These are phyloP conservation scores for Pestalotiopsis sp. DNA, from an alignment of 2,329 filamentous ascomycete species.

Conservation along the genomic window DNA sequence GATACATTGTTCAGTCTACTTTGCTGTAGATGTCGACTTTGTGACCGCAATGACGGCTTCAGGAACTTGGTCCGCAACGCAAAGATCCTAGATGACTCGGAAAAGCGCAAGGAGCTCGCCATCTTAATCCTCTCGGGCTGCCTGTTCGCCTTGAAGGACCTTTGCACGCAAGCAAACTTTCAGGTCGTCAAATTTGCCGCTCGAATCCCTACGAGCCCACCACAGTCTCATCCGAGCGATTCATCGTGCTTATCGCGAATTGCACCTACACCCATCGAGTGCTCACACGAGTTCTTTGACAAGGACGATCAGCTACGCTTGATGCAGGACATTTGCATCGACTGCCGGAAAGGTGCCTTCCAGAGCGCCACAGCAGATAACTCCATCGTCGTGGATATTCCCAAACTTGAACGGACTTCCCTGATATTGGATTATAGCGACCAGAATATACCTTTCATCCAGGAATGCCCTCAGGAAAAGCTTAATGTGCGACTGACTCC, in stretches of 20 bases:
- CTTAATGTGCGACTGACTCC: background rate
- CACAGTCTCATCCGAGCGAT: background rate
- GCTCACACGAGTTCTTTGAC: background rate
- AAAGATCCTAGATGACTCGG: background rate
- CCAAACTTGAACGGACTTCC: background rate
- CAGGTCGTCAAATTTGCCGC: background rate
- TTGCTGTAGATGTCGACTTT: background rate
- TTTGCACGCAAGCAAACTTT: background rate
- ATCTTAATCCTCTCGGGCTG: background rate
- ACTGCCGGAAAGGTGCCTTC: background rate
- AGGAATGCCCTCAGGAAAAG: background rate
- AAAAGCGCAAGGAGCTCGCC: background rate
- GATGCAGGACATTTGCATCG: background rate
- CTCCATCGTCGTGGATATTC: background rate
- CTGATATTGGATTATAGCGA: background rate
- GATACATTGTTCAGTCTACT: background rate
- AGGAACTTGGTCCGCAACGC: background rate
- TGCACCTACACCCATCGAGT: background rate
- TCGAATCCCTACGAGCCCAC: background rate
- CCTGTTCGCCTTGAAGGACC: background rate
- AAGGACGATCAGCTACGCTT: background rate
- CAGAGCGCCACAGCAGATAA: background rate
- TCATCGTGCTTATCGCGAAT: background rate
- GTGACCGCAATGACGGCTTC: background rate
- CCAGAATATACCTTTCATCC: background rate